These are phyloP conservation scores for Acanthamoeba lenticulata DNA, from an alignment of 208 protist species.

Conservation along the genomic window DNA sequence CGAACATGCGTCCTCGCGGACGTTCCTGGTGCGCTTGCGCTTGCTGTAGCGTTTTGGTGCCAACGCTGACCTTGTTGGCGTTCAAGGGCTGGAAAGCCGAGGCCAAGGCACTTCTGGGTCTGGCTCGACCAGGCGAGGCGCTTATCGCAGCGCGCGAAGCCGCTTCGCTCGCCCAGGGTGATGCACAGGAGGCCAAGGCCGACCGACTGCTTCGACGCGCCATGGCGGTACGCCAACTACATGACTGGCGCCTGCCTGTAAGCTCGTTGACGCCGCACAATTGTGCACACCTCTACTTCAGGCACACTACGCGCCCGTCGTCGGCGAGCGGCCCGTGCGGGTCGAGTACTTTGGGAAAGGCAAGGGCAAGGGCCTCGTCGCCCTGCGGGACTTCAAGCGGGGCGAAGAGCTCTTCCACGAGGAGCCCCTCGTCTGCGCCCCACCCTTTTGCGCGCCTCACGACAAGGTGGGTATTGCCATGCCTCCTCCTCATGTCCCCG, in stretches of 20 bases:
- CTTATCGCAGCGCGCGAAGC: not conserved
- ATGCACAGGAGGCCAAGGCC: not conserved
- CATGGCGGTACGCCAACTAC: not conserved
- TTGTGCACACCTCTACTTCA: not conserved
- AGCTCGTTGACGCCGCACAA: not conserved
- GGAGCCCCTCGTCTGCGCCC: not conserved
- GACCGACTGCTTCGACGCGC: not conserved
- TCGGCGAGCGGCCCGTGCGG: not conserved
- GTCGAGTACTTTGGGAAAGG: not conserved
- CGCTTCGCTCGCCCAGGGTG: not conserved
- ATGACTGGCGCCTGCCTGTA: not conserved
- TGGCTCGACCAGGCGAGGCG: not conserved
- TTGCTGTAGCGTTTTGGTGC: not conserved
- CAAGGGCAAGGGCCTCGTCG: not conserved
- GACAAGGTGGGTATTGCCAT: not conserved
- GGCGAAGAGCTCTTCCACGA: constrained; percentile 7
- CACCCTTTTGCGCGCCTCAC: not conserved
- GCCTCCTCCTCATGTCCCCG: not conserved
- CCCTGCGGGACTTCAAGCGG: constrained; percentile 17
- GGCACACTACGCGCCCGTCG: not conserved
- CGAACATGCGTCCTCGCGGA: not conserved
- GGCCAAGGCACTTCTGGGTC: not conserved
- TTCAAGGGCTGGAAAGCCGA: not conserved
- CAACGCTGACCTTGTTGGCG: not conserved
- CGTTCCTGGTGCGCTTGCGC: not conserved